These are phyloP conservation scores for Craterostigma plantagineum DNA, from an alignment of 257 asterid genomes.

Conservation along the genomic window DNA sequence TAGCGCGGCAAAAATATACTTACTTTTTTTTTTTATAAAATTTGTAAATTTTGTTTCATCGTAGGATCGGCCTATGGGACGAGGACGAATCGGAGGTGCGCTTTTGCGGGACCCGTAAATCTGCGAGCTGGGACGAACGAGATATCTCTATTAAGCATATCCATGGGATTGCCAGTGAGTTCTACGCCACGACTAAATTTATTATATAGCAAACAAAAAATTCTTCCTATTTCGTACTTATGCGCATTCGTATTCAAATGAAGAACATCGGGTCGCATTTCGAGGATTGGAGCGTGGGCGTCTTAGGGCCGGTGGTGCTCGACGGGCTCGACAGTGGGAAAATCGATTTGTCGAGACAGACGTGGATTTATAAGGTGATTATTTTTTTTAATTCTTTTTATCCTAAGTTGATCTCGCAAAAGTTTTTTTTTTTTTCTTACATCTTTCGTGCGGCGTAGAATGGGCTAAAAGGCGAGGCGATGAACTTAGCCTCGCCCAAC, in stretches of 20 bases:
- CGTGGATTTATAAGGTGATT: conserved; percentile 67
- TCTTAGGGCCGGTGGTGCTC: conserved; percentile 73
- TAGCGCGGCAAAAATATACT: no score
- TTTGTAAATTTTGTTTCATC: neutral
- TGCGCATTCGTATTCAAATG: conserved; percentile 1
- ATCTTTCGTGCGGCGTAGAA: conserved; percentile 21
- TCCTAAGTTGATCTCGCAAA: no score
- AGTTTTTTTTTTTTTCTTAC: no score
- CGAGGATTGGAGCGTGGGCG: conserved; percentile 69
- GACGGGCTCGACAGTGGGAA: conserved; percentile 61
- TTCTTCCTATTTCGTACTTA: neutral
- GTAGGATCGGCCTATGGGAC: conserved; percentile 48
- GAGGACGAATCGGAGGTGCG: conserved; percentile 40
- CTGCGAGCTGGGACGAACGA: conserved; percentile 61
- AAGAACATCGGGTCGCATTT: conserved; percentile 75
- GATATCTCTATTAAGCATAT: conserved; percentile 63
- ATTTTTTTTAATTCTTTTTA: neutral
- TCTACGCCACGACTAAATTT: conserved; percentile 12
- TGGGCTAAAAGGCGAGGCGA: conserved; percentile 69
- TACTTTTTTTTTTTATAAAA: no score
- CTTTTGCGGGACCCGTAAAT: conserved; percentile 30
- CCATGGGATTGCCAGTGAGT: conserved; percentile 69
- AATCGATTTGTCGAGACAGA: conserved; percentile 64
- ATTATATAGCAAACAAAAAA: neutral
- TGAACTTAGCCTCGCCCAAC: conserved; percentile 23